Conservation (phyloP, 2,329 filamentous ascomycete species). For the Claviceps citrina region DNA sequence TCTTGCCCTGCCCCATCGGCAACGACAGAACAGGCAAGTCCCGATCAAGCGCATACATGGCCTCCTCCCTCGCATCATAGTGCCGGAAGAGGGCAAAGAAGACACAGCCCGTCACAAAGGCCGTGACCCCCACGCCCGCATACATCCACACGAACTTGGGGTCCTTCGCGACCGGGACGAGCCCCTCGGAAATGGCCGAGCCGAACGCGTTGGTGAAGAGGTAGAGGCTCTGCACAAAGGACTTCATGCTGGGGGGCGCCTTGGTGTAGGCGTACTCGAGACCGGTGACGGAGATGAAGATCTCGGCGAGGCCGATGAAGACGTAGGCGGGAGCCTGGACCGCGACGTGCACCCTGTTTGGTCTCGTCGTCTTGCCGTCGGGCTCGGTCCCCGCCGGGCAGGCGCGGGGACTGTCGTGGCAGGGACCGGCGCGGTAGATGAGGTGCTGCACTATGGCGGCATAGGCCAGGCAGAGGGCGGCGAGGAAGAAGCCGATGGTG, state of each 20-base stretch:
- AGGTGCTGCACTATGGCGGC: slow-evolving; percentile 43
- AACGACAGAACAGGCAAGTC: slow-evolving; percentile 14
- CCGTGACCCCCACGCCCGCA: slow-evolving; percentile 35
- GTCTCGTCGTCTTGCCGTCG: slow-evolving; percentile 17
- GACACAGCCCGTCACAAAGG: slow-evolving; percentile 30
- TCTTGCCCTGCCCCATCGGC: background rate
- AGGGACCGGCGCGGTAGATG: slow-evolving; percentile 40
- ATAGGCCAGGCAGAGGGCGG: slow-evolving; percentile 39
- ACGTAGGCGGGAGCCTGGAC: slow-evolving; percentile 39
- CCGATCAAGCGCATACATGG: slow-evolving; percentile 24
- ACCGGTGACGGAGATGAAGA: slow-evolving; percentile 51
- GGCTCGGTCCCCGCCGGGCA: slow-evolving; percentile 18
- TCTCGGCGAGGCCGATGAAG: slow-evolving; percentile 42
- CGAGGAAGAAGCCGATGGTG: slow-evolving; percentile 44
- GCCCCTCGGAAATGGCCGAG: slow-evolving; percentile 43
- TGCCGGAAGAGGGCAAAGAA: slow-evolving; percentile 33
- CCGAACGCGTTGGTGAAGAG: slow-evolving; percentile 44
- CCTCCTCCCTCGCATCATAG: slow-evolving; percentile 23
- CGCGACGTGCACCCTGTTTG: slow-evolving; percentile 37
- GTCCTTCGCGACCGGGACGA: slow-evolving; percentile 44
- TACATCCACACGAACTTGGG: slow-evolving; percentile 56
- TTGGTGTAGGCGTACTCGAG: slow-evolving; percentile 63
- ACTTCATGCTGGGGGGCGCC: slow-evolving; percentile 53
- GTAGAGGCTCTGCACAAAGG: slow-evolving; percentile 43
- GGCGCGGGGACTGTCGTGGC: slow-evolving; percentile 28